Evolutionary conservation across 805 yeast genomes (phyloP).

Genomic region (Maudiozyma turicensis): DNA sequence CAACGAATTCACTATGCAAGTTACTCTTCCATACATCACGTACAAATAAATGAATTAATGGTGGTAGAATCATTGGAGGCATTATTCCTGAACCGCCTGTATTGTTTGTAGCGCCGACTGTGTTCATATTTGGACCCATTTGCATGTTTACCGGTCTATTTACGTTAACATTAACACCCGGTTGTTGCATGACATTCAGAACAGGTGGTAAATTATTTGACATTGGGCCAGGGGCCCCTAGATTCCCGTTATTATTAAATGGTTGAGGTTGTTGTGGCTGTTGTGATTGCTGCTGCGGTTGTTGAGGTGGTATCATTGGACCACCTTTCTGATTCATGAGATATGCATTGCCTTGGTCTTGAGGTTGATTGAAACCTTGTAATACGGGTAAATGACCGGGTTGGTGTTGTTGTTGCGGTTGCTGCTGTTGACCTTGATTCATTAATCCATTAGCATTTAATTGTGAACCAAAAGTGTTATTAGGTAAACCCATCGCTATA

Average conservation of each 20-base stretch:
- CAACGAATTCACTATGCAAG: conserved; percentile 54
- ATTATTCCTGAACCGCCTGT: conserved; percentile 3
- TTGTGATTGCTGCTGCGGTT: conserved; percentile 8
- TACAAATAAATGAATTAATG: conserved; percentile 34
- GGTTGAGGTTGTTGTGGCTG: conserved; percentile 8
- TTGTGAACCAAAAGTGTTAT: conserved; percentile 23
- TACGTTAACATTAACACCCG: not conserved
- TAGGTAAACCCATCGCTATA: conserved; percentile 20
- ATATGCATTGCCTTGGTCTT: conserved; percentile 12
- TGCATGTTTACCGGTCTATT: conserved; percentile 6
- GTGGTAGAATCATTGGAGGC: conserved; percentile 18
- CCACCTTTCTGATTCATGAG: conserved; percentile 25
- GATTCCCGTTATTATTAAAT: conserved; percentile 4
- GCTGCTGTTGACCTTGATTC: conserved; percentile 9
- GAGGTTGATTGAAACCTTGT: conserved; percentile 10
- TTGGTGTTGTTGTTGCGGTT: conserved; percentile 3
- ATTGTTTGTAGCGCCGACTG: conserved; percentile 1
- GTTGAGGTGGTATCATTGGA: conserved; percentile 9
- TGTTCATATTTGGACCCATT: conserved; percentile 9
- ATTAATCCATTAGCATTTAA: conserved; percentile 18
- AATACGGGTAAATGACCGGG: conserved; percentile 10
- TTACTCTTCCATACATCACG: conserved; percentile 70
- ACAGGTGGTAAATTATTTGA: conserved; percentile 21
- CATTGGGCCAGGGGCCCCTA: conserved; percentile 3
- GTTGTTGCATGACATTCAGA: conserved; percentile 19